Conservation (phyloP, 1,139 yeast species). For the Taiozyma sp. region DNA sequence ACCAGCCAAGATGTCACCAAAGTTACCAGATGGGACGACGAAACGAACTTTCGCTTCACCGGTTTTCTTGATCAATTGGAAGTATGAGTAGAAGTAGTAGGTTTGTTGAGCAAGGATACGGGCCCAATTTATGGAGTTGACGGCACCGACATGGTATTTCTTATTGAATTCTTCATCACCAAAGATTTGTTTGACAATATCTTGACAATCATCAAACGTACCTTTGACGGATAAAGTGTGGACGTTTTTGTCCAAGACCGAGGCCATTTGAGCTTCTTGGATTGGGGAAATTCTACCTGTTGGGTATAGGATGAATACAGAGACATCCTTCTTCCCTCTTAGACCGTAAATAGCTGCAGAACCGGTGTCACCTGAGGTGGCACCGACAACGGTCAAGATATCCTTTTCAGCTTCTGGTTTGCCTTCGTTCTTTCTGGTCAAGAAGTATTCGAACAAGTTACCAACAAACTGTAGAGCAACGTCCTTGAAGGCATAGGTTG, state of each 20-base stretch:
- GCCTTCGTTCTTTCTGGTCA: slow-evolving; percentile 68
- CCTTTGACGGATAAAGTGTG: slow-evolving; percentile 95
- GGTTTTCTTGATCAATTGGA: slow-evolving; percentile 54
- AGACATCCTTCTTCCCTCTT: slow-evolving; percentile 93
- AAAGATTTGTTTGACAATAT: slow-evolving; percentile 87
- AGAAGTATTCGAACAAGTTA: slow-evolving; percentile 87
- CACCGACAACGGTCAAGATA: slow-evolving; percentile 93
- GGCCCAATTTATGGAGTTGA: slow-evolving; percentile 98
- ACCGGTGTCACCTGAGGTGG: slow-evolving; percentile 98
- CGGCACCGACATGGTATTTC: slow-evolving; percentile 94
- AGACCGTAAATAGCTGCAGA: slow-evolving; percentile 98
- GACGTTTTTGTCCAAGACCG: slow-evolving; percentile 90
- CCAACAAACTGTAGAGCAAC: slow-evolving; percentile 98
- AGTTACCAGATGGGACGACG: slow-evolving; percentile 97
- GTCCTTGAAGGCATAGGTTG: slow-evolving; percentile 98
- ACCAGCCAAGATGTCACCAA: slow-evolving; percentile 97
- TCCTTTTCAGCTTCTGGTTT: slow-evolving; percentile 63
- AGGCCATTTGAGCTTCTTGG: slow-evolving; percentile 98
- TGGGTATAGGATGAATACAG: slow-evolving; percentile 93
- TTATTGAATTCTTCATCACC: slow-evolving; percentile 85
- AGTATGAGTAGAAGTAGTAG: slow-evolving; percentile 89
- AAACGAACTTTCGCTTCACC: slow-evolving; percentile 57
- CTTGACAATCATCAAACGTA: slow-evolving; percentile 98
- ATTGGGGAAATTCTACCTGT: slow-evolving; percentile 97
- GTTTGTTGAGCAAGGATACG: slow-evolving; percentile 97